These are phyloP conservation scores for Wickerhamiella nectarea DNA, from an alignment of 805 yeast genomes.

Conservation along the genomic window DNA sequence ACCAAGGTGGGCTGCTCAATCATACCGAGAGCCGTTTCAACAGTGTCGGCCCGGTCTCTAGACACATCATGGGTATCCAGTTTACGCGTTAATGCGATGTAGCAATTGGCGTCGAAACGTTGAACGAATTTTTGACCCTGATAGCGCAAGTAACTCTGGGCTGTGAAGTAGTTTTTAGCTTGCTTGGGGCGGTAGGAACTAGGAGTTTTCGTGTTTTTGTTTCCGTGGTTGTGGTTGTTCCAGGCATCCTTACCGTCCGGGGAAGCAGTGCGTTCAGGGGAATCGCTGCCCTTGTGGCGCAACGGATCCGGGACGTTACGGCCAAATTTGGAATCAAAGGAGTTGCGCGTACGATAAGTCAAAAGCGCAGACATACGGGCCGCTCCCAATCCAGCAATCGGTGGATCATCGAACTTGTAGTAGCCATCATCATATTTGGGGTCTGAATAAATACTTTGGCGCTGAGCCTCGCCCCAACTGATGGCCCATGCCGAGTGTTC, in stretches of 20 bases:
- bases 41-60: constrained; percentile 46
- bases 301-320: constrained; percentile 50
- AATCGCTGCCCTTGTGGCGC: constrained; percentile 27
- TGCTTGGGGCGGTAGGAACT: constrained; percentile 15
- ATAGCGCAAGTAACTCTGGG: constrained; percentile 86
- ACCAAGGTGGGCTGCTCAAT: constrained; percentile 66
- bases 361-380: constrained; percentile 95
- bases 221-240: constrained; percentile 83
- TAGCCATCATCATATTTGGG: constrained; percentile 89
- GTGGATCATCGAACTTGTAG: constrained; percentile 65
- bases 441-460: constrained; percentile 91
- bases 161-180: constrained; percentile 64
- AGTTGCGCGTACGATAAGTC: constrained; percentile 83
- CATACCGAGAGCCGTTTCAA: constrained; percentile 41
- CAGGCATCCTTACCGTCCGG: constrained; percentile 47
- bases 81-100: constrained; percentile 84
- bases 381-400: constrained; percentile 77
- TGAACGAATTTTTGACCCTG: constrained; percentile 84
- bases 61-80: constrained; percentile 91
- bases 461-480: constrained; percentile 96
- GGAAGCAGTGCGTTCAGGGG: constrained; percentile 21
- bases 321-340: constrained; percentile 87
- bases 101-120: constrained; percentile 93
- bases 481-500: constrained; percentile 97
- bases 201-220: constrained; percentile 21